Evolutionary conservation across 768 basidiomycete species (phyloP).

Genomic region (Pleurotus eryngii): DNA sequence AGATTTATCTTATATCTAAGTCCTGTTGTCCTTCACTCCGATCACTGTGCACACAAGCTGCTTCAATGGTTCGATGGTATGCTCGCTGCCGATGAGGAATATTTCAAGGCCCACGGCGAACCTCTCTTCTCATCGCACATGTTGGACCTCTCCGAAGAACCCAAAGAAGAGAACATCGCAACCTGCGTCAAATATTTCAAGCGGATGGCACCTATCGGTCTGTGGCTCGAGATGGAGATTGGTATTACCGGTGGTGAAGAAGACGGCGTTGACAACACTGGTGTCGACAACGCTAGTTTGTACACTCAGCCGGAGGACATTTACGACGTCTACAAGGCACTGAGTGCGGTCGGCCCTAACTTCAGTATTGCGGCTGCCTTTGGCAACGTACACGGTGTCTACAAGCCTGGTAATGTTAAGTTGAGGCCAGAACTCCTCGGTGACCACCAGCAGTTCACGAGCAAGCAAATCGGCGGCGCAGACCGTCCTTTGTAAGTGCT

Average conservation of each 20-base stretch:
- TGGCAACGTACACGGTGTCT: conserved; percentile 99
- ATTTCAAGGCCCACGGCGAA: conserved; percentile 86
- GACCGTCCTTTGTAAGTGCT: conserved; percentile 79
- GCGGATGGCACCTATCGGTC: conserved; percentile 86
- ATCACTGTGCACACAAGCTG: conserved; percentile 98
- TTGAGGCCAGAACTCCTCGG: conserved; percentile 88
- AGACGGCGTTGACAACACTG: conserved; percentile 98
- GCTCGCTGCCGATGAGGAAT: conserved; percentile 93
- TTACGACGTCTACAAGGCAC: conserved; percentile 84
- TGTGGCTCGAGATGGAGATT: conserved; percentile 99
- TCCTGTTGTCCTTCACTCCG: conserved; percentile 95
- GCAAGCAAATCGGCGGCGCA: conserved; percentile 60
- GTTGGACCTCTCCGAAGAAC: conserved; percentile 94
- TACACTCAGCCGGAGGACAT: conserved; percentile 99
- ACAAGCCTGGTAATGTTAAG: conserved; percentile 97
- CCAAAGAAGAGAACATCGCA: conserved; percentile 92
- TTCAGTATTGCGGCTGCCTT: conserved; percentile 98
- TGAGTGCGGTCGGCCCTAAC: conserved; percentile 81
- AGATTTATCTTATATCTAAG: too few species aligned
- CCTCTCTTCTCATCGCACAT: conserved; percentile 96
- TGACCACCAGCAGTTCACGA: conserved; percentile 83
- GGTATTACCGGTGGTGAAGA: conserved; percentile 99
- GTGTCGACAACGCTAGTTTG: conserved; percentile 86
- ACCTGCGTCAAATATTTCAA: conserved; percentile 93
- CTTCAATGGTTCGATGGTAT: conserved; percentile 99